phyloP scores from a whole-genome alignment of 345 rosid genomes.

The Odontarrhena argentea region DNA sequence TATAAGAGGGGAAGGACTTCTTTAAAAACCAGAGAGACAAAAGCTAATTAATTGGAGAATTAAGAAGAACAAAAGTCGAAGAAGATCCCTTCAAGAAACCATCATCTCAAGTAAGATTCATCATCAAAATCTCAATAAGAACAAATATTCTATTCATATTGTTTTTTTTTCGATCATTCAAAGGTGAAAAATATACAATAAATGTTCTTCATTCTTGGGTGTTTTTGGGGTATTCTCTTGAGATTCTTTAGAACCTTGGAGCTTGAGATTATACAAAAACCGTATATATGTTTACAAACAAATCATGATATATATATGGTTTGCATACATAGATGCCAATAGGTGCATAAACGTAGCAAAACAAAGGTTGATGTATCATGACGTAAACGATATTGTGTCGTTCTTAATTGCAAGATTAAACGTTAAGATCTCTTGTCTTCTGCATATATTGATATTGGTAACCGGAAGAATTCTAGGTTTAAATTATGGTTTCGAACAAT shows the following conservation, averaged over 20 bases:
- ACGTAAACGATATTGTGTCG: conserved; percentile 12
- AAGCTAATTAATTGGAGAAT: background rate
- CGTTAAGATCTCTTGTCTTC: conserved; percentile 7
- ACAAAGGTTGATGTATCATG: background rate
- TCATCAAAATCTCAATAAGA: conserved; percentile 3
- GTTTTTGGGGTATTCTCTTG: background rate
- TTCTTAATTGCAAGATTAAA: background rate
- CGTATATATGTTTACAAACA: background rate
- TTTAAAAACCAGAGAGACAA: conserved; percentile 23
- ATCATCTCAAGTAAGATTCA: conserved; percentile 36
- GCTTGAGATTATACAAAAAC: background rate
- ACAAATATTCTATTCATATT: background rate
- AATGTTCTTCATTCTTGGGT: conserved; percentile 7
- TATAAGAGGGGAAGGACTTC: conserved; percentile 19
- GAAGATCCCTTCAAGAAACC: conserved; percentile 21
- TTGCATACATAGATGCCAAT: background rate
- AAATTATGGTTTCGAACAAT: too few relatives aligned
- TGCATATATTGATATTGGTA: background rate
- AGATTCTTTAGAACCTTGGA: background rate
- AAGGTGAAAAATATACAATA: background rate
- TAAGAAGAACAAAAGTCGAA: conserved; percentile 25
- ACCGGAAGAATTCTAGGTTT: too few relatives aligned
- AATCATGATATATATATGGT: background rate
- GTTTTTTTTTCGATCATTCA: conserved; percentile 6
- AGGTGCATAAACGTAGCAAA: background rate